Evolutionary conservation across 2,329 filamentous ascomycete genomes (phyloP).

Genomic region (Stagonosporopsis rhizophila): DNA sequence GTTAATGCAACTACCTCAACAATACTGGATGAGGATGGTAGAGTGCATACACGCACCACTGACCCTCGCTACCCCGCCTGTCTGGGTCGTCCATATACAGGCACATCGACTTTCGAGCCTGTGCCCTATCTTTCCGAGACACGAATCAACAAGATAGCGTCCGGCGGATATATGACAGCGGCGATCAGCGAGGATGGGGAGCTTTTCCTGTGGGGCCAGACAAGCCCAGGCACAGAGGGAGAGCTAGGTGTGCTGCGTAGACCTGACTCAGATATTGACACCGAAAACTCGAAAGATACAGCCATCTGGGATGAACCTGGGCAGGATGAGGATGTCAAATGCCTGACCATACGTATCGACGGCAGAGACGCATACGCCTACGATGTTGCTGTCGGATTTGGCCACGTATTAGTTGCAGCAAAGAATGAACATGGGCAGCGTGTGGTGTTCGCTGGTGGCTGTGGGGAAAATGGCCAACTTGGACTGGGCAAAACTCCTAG

Average conservation of each 20-base stretch:
- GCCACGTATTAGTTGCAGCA: constrained; percentile 40
- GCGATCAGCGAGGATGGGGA: constrained; percentile 41
- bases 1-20: constrained; percentile 35
- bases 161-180: constrained; percentile 44
- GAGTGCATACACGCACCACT: constrained; percentile 30
- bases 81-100: constrained; percentile 29
- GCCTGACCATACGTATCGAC: constrained; percentile 29
- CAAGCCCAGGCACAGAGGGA: constrained; percentile 27
- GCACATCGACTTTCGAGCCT: constrained; percentile 10
- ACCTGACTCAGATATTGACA: neutral
- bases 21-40: constrained; percentile 22
- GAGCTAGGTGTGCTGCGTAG: constrained; percentile 29
- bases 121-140: constrained; percentile 40
- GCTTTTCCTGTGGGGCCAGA: constrained; percentile 45
- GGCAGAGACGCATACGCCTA: constrained; percentile 26
- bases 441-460: constrained; percentile 37
- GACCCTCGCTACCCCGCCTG: constrained; percentile 36
- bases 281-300: neutral
- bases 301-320: constrained; percentile 16
- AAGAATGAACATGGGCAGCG: neutral
- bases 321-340: constrained; percentile 41
- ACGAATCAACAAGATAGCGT: constrained; percentile 30
- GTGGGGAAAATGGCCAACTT: constrained; percentile 35
- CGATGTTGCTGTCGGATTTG: constrained; percentile 39
- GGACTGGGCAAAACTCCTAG: constrained; percentile 19